These are phyloP conservation scores for Rhizopus delemar DNA, from an alignment of 371 early-diverging fungal genomes.

Conservation along the genomic window DNA sequence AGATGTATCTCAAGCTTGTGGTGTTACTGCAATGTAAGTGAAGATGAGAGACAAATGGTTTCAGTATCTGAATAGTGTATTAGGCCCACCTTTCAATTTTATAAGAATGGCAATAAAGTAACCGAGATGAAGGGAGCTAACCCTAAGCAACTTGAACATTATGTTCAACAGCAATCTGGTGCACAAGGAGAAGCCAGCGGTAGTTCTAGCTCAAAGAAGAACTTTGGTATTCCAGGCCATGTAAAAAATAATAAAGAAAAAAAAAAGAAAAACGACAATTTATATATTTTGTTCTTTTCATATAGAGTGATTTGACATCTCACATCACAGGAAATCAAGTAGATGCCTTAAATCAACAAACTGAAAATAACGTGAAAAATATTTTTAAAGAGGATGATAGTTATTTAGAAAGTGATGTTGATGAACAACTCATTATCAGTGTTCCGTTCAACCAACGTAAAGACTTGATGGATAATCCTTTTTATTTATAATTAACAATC, in stretches of 20 bases:
- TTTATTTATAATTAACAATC: neutral
- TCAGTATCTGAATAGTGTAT: neutral
- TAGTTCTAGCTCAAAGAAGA: slow-evolving; percentile 26
- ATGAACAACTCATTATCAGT: slow-evolving; percentile 89
- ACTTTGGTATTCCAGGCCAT: slow-evolving; percentile 56
- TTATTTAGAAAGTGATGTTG: slow-evolving; percentile 85
- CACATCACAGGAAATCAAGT: slow-evolving; percentile 74
- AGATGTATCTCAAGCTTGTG: slow-evolving; percentile 37
- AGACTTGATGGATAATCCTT: neutral
- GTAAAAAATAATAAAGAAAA: slow-evolving; percentile 34
- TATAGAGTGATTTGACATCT: slow-evolving; percentile 67
- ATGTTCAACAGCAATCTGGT: slow-evolving; percentile 62
- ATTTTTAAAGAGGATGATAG: slow-evolving; percentile 72
- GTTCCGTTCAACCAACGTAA: slow-evolving; percentile 83
- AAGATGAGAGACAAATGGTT: no score
- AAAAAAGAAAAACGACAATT: neutral
- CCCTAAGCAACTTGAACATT: slow-evolving; percentile 49
- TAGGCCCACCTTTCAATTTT: slow-evolving; percentile 69
- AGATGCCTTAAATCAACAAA: slow-evolving; percentile 86
- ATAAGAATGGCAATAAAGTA: slow-evolving; percentile 63
- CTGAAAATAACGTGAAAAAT: slow-evolving; percentile 71
- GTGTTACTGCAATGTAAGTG: slow-evolving; percentile 44
- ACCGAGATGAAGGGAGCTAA: slow-evolving; percentile 74
- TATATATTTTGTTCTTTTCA: neutral
- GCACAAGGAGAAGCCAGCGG: slow-evolving; percentile 23